A percentile compares a stretch with the other conserved stretches of the same genome.
phyloP scores from a whole-genome alignment of 2,329 filamentous ascomycete genomes.

The Claviceps sp. region DNA sequence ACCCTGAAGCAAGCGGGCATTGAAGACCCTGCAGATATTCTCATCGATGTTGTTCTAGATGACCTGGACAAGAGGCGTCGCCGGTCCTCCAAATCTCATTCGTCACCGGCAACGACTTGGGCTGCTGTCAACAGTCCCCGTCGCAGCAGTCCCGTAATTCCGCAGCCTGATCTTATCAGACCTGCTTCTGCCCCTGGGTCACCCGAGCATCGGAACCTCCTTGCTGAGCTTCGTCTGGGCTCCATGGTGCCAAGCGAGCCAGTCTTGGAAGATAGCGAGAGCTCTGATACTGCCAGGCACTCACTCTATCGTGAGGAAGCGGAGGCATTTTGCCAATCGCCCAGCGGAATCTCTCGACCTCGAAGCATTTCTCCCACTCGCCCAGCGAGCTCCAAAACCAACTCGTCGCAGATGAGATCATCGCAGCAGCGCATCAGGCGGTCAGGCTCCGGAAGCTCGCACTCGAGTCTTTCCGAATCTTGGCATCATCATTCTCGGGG shows the following conservation, averaged over 20 bases:
- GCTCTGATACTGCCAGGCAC: constrained; percentile 19
- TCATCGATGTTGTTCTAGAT: constrained; percentile 88
- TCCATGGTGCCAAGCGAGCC: constrained; percentile 44
- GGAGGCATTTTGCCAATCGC: constrained; percentile 30
- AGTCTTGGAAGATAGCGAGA: constrained; percentile 28
- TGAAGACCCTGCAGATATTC: constrained; percentile 78
- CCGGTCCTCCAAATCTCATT: constrained; percentile 73
- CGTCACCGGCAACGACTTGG: constrained; percentile 65
- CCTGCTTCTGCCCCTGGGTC: constrained; percentile 58
- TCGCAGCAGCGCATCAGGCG: constrained; percentile 69
- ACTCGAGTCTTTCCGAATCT: constrained; percentile 59
- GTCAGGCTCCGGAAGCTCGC: constrained; percentile 85
- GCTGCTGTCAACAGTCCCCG: constrained; percentile 41
- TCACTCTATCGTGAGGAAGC: constrained; percentile 33
- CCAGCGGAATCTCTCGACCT: constrained; percentile 35
- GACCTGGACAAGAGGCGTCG: constrained; percentile 88
- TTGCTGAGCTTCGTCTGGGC: constrained; percentile 39
- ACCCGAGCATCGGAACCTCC: constrained; percentile 33
- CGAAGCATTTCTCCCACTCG: constrained; percentile 73
- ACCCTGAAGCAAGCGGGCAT: constrained; percentile 78
- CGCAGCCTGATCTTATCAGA: constrained; percentile 52
- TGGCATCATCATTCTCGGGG: constrained; percentile 48
- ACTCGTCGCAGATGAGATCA: constrained; percentile 51
- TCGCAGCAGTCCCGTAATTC: constrained; percentile 50
- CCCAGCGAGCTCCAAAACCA: constrained; percentile 61